Base-by-base conservation (phyloP, 1,284 basidiomycete species). In the Melampsora larici-populina region DNA sequence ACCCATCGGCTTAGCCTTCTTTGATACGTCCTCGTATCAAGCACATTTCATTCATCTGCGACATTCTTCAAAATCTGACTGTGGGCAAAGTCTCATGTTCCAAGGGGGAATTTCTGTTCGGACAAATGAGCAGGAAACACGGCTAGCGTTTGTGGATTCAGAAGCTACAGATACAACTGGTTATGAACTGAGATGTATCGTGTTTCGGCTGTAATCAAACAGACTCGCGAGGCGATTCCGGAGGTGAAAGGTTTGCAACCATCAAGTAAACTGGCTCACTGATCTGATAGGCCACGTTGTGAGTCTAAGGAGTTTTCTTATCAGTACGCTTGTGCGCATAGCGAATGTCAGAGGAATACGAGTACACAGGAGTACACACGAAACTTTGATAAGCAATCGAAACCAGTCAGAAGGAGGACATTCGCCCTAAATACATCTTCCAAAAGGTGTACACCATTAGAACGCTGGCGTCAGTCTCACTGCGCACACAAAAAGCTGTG, bases 361-460 rank as follows among this genome's bases (percentile, higher is more conserved):
- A n/a, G 18, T 24, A 24, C 21, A 31, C n/a, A 29, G 1, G 29
- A n/a, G 18, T 24, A 24, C 21, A 31, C n/a, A 24, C 21, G 29
- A 60, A n/a, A 24, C 55, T 60, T 60, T 60, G 55, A 60, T 60
- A 60, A 60, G 55, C 24, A 29, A 9, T 60, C 55, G 55, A 60
- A 29, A 60, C 55, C 9, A 26, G 55, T 60, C 18, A 24, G 55
- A 60, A 18, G 55, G 55, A 60, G 29, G 55, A 17, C 55, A 60
- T 17, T 17, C 13, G 1, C 1, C 43, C 43, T 46, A 46, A 46
- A 46, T 17, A 15, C 43, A 46, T 46, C 43, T 17, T 5, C 43
- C 43, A 46, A 46, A 46, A 46, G 43, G 43, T 46, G 40, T 8
- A 40, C 40, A 40, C 40, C 43, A 17, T 46, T 15, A 46, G 43